Base-by-base conservation (phyloP, 2,329 filamentous ascomycete species). In the Byssothecium circinans region DNA sequence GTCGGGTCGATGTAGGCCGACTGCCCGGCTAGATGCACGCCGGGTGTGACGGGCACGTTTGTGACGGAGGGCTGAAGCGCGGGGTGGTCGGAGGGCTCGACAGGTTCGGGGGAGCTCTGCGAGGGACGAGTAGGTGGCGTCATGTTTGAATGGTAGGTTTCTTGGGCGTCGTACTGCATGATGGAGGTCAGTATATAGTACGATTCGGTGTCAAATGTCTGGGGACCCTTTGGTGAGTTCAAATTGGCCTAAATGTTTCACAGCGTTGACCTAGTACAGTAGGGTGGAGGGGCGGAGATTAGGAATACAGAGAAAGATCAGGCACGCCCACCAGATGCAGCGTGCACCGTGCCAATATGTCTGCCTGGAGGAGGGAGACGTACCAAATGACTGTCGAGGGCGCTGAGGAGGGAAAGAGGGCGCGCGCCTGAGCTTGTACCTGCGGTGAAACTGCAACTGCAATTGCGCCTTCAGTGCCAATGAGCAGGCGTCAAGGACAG, bases 1-100 rank as follows among this genome's bases (percentile, higher is more conserved):
- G 36, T 25, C 22, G 61, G 60, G 35, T 70, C 57, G 40, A 70
- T 60, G 57, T 75, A 75, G 41, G 70, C 70, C 15, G 69, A 69
- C 15, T 62, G 49, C 27, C 70, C 71, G 23, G 56, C 55, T 38
- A 66, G 40, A 45, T 70, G 66, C 5, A 73, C 63, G 39, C 69
- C 73, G 17, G 74, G 74, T 10, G 74, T 76, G 41, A 76, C 74
- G 11, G 74, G 74, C 14, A 74, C 65, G 11, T 57, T 58, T 39
- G 67, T 74, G 46, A 73, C 53, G 32, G 61, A 66, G 42, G 68
- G 62, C 17, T 71, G 62, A 23, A 74, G 67, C 5, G 71, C 73
- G 23, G 72, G 73, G 62, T 74, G 70, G 20, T 64, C 58, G 27
- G 54, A 47, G n/a, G 59, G 54, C 33, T 64, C 63, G 45, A 65